A percentile compares a stretch with the other conserved stretches of the same genome.
phyloP scores from a whole-genome alignment of 345 rosid genomes.

The Lepidium aucheri region DNA sequence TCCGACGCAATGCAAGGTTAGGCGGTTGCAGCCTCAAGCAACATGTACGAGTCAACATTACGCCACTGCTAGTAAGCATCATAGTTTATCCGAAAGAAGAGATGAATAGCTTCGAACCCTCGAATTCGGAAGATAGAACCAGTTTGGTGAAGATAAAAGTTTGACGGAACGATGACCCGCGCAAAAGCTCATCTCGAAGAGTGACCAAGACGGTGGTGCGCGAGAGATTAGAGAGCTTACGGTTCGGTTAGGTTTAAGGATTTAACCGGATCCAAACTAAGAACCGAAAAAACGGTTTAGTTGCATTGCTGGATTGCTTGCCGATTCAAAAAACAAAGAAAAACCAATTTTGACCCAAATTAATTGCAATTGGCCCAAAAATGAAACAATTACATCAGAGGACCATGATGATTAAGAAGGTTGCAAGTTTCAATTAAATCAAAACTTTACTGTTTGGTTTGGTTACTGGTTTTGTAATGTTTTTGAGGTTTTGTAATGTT shows the following conservation, averaged over 20 bases:
- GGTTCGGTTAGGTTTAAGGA: constrained; percentile 15
- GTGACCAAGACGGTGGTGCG: constrained; percentile 4
- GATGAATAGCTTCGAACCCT: not conserved
- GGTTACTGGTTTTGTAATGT: not conserved
- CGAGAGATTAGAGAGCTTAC: not conserved
- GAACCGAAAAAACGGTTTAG: not conserved
- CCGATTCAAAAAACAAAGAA: not conserved
- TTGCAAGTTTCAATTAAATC: not conserved
- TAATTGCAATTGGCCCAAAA: not conserved
- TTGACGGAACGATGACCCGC: not conserved
- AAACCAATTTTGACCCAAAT: not conserved
- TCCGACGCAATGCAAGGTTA: constrained; percentile 23
- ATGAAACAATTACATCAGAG: not conserved
- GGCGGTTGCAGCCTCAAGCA: constrained; percentile 34
- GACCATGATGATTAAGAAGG: not conserved
- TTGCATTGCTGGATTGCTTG: not conserved
- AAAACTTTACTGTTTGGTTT: not conserved
- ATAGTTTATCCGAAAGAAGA: not conserved
- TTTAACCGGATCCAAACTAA: constrained; percentile 4
- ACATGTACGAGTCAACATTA: constrained; percentile 32
- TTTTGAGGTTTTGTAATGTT: too few species aligned
- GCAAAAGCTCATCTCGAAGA: constrained; percentile 17
- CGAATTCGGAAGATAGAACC: not conserved
- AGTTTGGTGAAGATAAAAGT: not conserved
- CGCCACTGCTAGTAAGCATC: constrained; percentile 41